Evolutionary conservation across 1,139 yeast species (phyloP).

Genomic region (Geotrichum carabidarum): DNA sequence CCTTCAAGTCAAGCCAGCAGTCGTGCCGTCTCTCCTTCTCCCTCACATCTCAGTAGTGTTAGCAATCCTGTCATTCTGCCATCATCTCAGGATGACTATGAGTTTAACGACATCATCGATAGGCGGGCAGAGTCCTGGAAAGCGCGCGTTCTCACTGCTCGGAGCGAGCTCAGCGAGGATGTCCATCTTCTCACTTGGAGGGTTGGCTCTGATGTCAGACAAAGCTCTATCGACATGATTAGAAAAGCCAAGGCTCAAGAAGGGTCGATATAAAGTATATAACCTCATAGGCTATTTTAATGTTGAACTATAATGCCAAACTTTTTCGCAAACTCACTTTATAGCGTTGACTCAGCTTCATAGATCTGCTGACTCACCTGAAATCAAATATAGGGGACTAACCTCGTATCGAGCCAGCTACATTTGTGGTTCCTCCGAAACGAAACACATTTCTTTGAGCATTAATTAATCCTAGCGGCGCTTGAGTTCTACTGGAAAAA

Average conservation of each 20-base stretch:
- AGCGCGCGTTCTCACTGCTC: slow-evolving; percentile 38
- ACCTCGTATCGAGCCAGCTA: too few species aligned
- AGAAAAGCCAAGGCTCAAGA: neutral
- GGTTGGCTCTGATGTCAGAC: slow-evolving; percentile 34
- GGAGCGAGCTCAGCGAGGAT: slow-evolving; percentile 32
- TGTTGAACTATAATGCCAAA: neutral
- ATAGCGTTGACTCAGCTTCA: too few species aligned
- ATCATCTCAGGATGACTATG: slow-evolving; percentile 32
- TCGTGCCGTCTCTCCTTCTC: slow-evolving; percentile 8
- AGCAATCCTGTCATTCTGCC: slow-evolving; percentile 21
- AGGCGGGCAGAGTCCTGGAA: slow-evolving; percentile 45
- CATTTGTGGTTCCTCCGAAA: too few species aligned
- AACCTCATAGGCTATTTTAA: neutral
- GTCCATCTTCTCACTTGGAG: slow-evolving; percentile 37
- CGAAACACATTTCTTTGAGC: too few species aligned
- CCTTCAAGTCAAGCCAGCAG: slow-evolving; percentile 19
- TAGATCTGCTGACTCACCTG: too few species aligned
- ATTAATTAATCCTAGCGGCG: too few species aligned
- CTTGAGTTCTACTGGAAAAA: too few species aligned
- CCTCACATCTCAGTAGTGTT: slow-evolving; percentile 9
- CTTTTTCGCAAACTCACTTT: too few species aligned
- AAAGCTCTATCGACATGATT: slow-evolving; percentile 22
- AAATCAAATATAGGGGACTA: too few species aligned
- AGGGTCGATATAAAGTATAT: neutral
- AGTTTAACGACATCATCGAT: slow-evolving; percentile 33